Conservation (phyloP, 371 early-diverging fungal species). For the Apophysomyces elegans region DNA sequence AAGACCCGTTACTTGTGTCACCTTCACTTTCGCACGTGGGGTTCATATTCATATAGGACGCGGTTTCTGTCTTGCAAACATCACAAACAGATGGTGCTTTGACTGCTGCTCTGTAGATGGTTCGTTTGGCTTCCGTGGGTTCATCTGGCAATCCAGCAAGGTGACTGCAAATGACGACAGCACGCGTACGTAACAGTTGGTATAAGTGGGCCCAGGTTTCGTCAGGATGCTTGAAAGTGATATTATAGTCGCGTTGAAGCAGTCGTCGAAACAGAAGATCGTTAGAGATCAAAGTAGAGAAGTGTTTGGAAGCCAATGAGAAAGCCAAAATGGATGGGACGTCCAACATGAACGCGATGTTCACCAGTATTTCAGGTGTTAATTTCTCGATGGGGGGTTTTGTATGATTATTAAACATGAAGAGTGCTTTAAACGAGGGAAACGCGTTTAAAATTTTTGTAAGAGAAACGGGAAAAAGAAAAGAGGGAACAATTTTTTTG, state of each 20-base stretch:
- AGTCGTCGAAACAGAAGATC: constrained; percentile 37
- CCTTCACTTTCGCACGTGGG: constrained; percentile 26
- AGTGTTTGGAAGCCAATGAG: constrained; percentile 28
- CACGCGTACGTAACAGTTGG: constrained; percentile 16
- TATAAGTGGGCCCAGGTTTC: constrained; percentile 33
- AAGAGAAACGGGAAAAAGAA: constrained; percentile 1
- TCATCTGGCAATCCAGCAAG: constrained; percentile 22
- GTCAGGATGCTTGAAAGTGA: constrained; percentile 32
- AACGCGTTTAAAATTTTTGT: neutral
- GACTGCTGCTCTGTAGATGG: constrained; percentile 22
- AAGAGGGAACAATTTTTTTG: neutral
- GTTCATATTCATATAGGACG: constrained; percentile 30
- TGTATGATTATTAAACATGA: constrained; percentile 13
- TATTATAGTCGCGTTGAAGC: constrained; percentile 36
- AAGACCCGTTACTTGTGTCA: constrained; percentile 13
- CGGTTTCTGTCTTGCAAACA: constrained; percentile 28
- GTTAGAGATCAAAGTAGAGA: constrained; percentile 26
- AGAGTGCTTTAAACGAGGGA: neutral
- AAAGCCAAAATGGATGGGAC: constrained; percentile 28
- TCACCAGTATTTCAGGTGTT: constrained; percentile 34
- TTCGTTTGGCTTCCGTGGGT: constrained; percentile 31
- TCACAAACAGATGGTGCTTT: constrained; percentile 28
- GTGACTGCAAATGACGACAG: constrained; percentile 18
- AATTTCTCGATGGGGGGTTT: constrained; percentile 23
- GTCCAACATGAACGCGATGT: constrained; percentile 29